phyloP scores from a whole-genome alignment of 305 asterid genomes.

The Fraxinus floribunda region DNA sequence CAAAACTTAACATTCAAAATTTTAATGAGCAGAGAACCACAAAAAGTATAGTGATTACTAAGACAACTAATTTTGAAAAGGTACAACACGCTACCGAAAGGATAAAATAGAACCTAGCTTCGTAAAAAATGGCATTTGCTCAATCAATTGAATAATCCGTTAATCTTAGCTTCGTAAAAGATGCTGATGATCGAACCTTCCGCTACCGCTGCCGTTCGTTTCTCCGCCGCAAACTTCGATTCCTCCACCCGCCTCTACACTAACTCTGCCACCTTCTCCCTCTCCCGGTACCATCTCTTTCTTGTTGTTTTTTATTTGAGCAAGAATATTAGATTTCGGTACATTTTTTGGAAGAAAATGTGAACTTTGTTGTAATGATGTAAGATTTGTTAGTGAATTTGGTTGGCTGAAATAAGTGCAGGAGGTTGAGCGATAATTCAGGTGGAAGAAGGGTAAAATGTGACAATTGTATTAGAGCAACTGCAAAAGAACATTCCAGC shows the following conservation, averaged over 20 bases:
- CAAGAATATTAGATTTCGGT: background rate
- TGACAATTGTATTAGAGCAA: conserved; percentile 55
- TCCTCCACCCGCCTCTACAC: conserved; percentile 41
- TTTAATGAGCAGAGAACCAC: too few species aligned
- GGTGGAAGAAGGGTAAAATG: conserved; percentile 39
- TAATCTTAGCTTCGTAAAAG: conserved; percentile 10
- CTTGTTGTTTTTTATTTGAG: background rate
- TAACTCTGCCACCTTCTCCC: conserved; percentile 44
- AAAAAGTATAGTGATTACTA: too few species aligned
- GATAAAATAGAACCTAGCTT: background rate
- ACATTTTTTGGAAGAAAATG: background rate
- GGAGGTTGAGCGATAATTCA: conserved; percentile 26
- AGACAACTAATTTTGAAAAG: too few species aligned
- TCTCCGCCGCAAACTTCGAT: conserved; percentile 43
- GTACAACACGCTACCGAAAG: background rate
- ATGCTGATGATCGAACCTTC: conserved; percentile 70
- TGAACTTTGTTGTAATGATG: background rate
- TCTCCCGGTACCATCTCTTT: conserved; percentile 43
- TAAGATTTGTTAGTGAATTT: conserved; percentile 1
- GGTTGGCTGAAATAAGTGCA: conserved; percentile 33
- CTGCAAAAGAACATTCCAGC: conserved; percentile 50
- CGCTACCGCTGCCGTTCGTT: conserved; percentile 48
- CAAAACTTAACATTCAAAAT: too few species aligned
- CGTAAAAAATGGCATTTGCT: background rate
- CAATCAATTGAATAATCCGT: background rate